Conservation (phyloP, 164 flowering plant species). For the Kalanchoe fedtschenkoi region DNA sequence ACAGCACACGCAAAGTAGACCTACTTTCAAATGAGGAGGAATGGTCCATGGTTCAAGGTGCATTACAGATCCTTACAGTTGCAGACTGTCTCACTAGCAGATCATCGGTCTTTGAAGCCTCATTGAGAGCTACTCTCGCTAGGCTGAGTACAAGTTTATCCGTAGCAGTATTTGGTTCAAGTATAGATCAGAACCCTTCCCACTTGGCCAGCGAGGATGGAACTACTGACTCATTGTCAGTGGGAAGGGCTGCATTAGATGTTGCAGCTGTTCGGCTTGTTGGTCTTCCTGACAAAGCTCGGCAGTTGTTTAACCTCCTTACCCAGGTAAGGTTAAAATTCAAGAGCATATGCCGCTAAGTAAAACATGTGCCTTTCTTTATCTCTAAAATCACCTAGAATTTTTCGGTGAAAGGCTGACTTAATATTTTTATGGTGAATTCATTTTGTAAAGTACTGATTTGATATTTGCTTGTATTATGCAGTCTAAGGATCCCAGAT, state of each 20-base stretch:
- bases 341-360: not conserved
- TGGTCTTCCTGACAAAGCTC: conserved; percentile 87
- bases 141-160: conserved; percentile 82
- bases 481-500: conserved; percentile 98
- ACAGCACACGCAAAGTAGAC: conserved; percentile 48
- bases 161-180: conserved; percentile 63
- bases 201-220: conserved; percentile 30
- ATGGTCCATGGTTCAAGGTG: conserved; percentile 99
- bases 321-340: conserved; percentile 51
- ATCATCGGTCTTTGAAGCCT: conserved; percentile 96
- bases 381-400: not conserved
- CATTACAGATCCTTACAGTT: conserved; percentile 91
- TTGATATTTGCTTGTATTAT: conserved; percentile 10
- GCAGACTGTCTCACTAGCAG: conserved; percentile 92
- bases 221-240: conserved; percentile 36
- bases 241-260: conserved; percentile 78
- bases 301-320: conserved; percentile 69
- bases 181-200: conserved; percentile 49
- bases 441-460: not conserved
- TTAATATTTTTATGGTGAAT: not conserved
- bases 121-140: conserved; percentile 84
- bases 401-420: not conserved
- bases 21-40: conserved; percentile 84
- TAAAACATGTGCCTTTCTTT: not conserved
- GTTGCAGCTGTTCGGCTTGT: conserved; percentile 73